Base-by-base conservation (phyloP, 2,329 filamentous ascomycete species). In the Colletotrichum somersetense region DNA sequence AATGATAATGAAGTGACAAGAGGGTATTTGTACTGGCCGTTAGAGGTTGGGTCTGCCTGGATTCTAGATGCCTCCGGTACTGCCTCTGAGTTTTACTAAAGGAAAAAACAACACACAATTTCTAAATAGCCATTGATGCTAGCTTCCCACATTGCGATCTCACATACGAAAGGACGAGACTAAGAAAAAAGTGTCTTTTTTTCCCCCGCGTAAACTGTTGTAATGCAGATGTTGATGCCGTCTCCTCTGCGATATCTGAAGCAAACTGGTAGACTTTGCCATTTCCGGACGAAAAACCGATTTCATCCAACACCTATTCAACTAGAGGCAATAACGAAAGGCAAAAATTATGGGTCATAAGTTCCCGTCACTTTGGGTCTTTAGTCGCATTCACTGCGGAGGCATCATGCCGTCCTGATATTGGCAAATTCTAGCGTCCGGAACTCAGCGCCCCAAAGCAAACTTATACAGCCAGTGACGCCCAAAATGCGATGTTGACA, bases 401-500 rank as follows among this genome's bases (percentile, higher is more conserved):
- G 8, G 12, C 5, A 23, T 23, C 16, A 4, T 12, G 53, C 46
- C 61, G 48, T 55, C 10, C 48, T 33, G 61, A 30, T 23, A 53
- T 23, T 23, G 38, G 38, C 62, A 33, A 38, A 18, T n/a, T 53
- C 46, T 30, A 40, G 40, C 20, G 33, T 42, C 11, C 44, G 14
- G 5, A 7, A 18, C 6, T 4, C 18, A 42, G 35, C 44, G 55
- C 35, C 38, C 42, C 30, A 20, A n/a, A 5, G 35, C 40, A 11
- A 11, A 12, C 16, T 61, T 11, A 72, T 2, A 66, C 26, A 35
- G 62, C 55, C 33, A 74, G 23, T 6, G 72, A 64, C 30, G 62
- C 62, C 73, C 73, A 75, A 46, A 75, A 75, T 3, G 73, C 65
- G 18, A 62, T 18, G 20, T 74, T 66, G 1, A 85, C 74, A 55